Base-by-base conservation (phyloP, 2,329 filamentous ascomycete species). In the Lachnellula subtilissima region DNA sequence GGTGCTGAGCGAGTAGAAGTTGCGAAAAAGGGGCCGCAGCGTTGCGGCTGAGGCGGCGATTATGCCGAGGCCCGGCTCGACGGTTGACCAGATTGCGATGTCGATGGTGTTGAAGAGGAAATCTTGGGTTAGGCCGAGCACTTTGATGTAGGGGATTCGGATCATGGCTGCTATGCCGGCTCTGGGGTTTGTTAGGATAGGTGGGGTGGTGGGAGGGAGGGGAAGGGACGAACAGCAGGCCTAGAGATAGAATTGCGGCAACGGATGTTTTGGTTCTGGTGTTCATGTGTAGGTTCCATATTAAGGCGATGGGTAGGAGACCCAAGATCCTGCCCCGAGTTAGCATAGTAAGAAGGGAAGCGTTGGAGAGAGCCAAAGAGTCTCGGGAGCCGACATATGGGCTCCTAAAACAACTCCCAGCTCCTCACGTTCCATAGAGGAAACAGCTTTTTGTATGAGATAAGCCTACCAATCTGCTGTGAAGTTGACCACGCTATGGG, bases 231-330 rank as follows among this genome's bases (percentile, higher is more conserved):
- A 48, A 66, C 76, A 78, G 64, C 62, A 82, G 82, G 28, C 81
- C 85, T 71, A 85, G 76, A 6, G 75, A 74, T 50, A 86, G 69
- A 46, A 86, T 74, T 5, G 74, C 72, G 9, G 77, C 76, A 22
- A 85, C 70, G 2, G 80, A 74, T 6, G 75, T 35, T 64, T 84
- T 85, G 2, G 76, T 78, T 54, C 72, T 74, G 7, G 59, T 62
- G 47, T 76, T 76, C 76, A 86, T 83, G 54, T 83, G 76, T 28
- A 85, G 66, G 25, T 76, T 74, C 71, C 74, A 78, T 1, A 86
- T 74, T 3, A 86, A 71, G 57, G 78, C 78, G 8, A 79, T 74
- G 0, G 80, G 80, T 3, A 83, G 65, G 48, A 82, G 72, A n/a
- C 76, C 73, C 14, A 82, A 66, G 2, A 76, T 77, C 48, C 28